These are phyloP conservation scores for Exserohilum rostratum DNA, from an alignment of 2,329 filamentous ascomycete genomes.

Conservation along the genomic window DNA sequence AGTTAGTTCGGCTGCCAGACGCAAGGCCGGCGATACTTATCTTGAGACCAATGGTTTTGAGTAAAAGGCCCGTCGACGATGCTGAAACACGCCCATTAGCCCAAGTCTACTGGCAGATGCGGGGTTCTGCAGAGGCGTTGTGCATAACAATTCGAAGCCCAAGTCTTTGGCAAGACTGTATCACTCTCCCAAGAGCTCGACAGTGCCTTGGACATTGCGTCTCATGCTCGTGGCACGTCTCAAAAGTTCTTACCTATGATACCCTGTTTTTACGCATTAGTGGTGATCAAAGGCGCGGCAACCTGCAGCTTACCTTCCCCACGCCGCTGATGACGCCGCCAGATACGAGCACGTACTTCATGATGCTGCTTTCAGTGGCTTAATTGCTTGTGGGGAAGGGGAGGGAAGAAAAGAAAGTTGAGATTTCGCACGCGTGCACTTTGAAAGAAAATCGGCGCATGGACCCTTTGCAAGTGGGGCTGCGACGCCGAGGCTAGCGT, in stretches of 20 bases:
- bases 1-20: slow-evolving; percentile 39
- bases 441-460: slow-evolving; percentile 39
- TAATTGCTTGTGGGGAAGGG: slow-evolving; percentile 50
- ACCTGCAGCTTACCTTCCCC: slow-evolving; percentile 54
- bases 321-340: slow-evolving; percentile 62
- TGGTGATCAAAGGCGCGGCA: slow-evolving; percentile 20
- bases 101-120: neutral
- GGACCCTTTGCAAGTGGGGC: slow-evolving; percentile 17
- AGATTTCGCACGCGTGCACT: slow-evolving; percentile 26
- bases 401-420: slow-evolving; percentile 47
- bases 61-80: slow-evolving; percentile 73
- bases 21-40: slow-evolving; percentile 58
- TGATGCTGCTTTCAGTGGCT: slow-evolving; percentile 57
- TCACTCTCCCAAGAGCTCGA: neutral
- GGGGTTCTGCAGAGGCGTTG: neutral
- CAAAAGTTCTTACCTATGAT: slow-evolving; percentile 63
- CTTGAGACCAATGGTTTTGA: slow-evolving; percentile 81
- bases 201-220: neutral
- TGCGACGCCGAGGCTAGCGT: slow-evolving; percentile 11
- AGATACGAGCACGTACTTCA: slow-evolving; percentile 83
- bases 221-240: neutral
- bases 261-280: slow-evolving; percentile 54
- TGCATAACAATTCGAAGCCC: neutral
- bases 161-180: neutral
- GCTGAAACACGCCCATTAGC: slow-evolving; percentile 55